Percentiles rank a stretch among this genome's conserved stretches.
phyloP scores from a whole-genome alignment of 1,139 yeast genomes.

The Taiozyma sp. region DNA sequence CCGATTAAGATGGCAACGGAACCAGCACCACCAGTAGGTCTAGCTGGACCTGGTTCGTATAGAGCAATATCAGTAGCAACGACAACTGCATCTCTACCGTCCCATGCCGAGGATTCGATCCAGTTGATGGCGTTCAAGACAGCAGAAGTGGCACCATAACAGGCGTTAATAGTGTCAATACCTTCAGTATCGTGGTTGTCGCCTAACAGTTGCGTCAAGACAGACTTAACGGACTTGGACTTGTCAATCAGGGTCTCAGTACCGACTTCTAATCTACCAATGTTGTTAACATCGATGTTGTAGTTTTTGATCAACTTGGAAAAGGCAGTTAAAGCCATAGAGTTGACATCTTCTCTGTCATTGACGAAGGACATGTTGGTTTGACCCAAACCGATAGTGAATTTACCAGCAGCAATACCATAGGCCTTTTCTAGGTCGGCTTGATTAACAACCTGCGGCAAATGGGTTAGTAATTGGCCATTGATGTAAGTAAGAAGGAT shows the following conservation, averaged over 20 bases:
- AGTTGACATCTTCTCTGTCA: conserved; percentile 96
- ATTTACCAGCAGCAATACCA: conserved; percentile 89
- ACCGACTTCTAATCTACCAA: conserved; percentile 98
- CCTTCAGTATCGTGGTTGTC: conserved; percentile 94
- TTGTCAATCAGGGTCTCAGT: conserved; percentile 97
- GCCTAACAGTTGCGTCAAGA: conserved; percentile 90
- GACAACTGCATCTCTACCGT: conserved; percentile 96
- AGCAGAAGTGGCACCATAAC: conserved; percentile 98
- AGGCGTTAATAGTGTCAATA: conserved; percentile 93
- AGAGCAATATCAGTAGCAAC: conserved; percentile 98
- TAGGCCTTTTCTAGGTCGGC: conserved; percentile 81
- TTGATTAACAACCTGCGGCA: conserved; percentile 70
- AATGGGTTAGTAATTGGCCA: neutral
- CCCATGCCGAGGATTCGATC: conserved; percentile 97
- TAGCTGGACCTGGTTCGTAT: conserved; percentile 94
- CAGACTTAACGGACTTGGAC: conserved; percentile 95
- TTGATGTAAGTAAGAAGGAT: neutral
- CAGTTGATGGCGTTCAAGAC: conserved; percentile 91
- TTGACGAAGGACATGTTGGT: conserved; percentile 97
- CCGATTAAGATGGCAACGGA: conserved; percentile 94
- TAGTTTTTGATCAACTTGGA: conserved; percentile 74
- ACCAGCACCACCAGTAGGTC: conserved; percentile 99
- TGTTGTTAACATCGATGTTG: conserved; percentile 70
- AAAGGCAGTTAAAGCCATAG: conserved; percentile 81
- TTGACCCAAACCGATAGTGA: conserved; percentile 98